Evolutionary conservation across 23 red algal genomes (phyloP).

Genomic region (Gracilariopsis chorda): DNA sequence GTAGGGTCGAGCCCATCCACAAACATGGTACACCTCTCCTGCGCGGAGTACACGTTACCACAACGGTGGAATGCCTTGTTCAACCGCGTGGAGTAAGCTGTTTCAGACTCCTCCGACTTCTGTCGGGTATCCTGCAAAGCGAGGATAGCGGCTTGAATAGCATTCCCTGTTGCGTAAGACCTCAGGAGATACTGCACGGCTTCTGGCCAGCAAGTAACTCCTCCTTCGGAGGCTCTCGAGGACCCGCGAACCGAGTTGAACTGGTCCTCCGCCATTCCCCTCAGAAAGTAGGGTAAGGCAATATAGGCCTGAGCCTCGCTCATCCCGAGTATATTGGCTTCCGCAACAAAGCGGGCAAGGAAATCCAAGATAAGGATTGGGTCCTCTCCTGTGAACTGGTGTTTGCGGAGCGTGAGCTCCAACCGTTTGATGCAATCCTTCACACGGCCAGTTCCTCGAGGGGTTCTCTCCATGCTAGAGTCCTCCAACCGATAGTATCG

Average conservation of each 20-base stretch:
- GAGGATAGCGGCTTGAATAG: neutral
- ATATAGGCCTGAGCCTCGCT: neutral
- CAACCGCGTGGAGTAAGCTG: too few species aligned
- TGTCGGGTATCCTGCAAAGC: neutral
- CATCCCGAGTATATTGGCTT: neutral
- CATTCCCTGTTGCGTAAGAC: neutral
- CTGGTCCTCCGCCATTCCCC: neutral
- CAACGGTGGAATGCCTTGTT: too few species aligned
- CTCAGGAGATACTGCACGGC: neutral
- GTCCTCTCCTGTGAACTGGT: neutral
- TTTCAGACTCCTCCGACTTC: too few species aligned
- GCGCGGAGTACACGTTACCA: too few species aligned
- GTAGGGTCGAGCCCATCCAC: too few species aligned
- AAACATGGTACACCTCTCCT: too few species aligned
- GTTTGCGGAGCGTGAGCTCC: neutral
- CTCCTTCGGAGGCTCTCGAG: neutral
- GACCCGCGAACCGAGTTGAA: neutral
- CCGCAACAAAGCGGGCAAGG: neutral
- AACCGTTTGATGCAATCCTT: neutral
- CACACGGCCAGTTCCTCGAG: neutral
- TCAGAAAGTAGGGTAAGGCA: neutral
- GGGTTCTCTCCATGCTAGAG: neutral
- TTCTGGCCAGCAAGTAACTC: neutral
- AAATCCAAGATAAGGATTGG: neutral
- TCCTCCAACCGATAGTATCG: neutral